Conservation (phyloP, 169 alveolate genomes). For the Theileria luwenshuni region DNA sequence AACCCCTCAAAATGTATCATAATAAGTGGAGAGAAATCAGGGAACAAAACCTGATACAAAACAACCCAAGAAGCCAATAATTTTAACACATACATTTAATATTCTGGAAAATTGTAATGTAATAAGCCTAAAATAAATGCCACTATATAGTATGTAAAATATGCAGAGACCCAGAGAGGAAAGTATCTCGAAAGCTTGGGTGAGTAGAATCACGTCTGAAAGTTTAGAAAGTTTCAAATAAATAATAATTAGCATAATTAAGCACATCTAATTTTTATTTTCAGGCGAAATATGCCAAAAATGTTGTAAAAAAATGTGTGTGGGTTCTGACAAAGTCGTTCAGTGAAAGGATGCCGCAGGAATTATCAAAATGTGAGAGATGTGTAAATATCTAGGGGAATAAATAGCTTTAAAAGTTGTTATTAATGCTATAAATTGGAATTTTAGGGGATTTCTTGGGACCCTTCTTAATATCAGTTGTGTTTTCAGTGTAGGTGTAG, state of each 20-base stretch:
- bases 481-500: slow-evolving; percentile 52
- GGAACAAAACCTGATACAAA: slow-evolving; percentile 11
- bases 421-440: not conserved
- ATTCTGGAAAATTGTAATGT: not conserved
- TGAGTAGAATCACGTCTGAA: slow-evolving; percentile 3
- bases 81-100: not conserved
- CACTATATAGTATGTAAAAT: not conserved
- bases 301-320: slow-evolving; percentile 2
- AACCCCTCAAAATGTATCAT: slow-evolving; percentile 50
- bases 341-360: slow-evolving; percentile 22
- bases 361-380: slow-evolving; percentile 33
- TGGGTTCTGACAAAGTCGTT: slow-evolving; percentile 38
- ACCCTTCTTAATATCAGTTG: slow-evolving; percentile 52
- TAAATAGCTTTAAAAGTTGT: not conserved
- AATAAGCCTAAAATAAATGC: not conserved
- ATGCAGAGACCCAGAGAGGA: not conserved
- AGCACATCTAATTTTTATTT: not conserved
- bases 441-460: slow-evolving; percentile 57
- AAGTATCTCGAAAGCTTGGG: not conserved
- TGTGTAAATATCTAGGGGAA: not conserved
- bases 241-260: slow-evolving; percentile 2
- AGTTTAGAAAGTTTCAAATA: not conserved
- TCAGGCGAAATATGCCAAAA: slow-evolving; percentile 19
- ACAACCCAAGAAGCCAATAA: not conserved
- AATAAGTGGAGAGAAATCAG: slow-evolving; percentile 43